A percentile compares a stretch with the other conserved stretches of the same genome.
Evolutionary conservation across 2,329 filamentous ascomycete species (phyloP).

Genomic region (Cladosporium sp.): DNA sequence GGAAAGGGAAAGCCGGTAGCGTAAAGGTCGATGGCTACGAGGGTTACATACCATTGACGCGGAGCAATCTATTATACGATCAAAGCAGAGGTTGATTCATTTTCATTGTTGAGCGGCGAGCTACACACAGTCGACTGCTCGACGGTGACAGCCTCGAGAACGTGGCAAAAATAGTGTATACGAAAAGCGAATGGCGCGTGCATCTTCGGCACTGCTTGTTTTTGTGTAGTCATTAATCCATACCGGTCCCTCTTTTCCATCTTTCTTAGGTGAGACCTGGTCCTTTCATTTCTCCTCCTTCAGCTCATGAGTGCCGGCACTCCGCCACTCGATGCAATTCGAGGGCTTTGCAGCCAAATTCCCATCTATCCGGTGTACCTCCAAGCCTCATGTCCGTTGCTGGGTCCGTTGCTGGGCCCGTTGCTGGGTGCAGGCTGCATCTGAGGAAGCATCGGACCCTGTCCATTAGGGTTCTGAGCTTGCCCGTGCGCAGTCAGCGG

Average conservation of each 20-base stretch:
- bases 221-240: constrained; percentile 6
- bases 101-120: neutral
- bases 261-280: neutral
- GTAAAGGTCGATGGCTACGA: neutral
- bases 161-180: neutral
- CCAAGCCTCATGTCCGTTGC: constrained; percentile 8
- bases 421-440: constrained; percentile 27
- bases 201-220: neutral
- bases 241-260: neutral
- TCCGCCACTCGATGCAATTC: neutral
- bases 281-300: neutral
- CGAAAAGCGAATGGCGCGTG: neutral
- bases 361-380: constrained; percentile 6
- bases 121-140: neutral
- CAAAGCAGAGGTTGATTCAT: neutral
- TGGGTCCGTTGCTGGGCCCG: neutral
- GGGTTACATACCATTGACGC: neutral
- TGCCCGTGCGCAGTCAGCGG: constrained; percentile 9
- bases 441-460: constrained; percentile 34
- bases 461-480: constrained; percentile 9
- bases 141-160: neutral
- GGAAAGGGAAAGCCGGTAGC: neutral
- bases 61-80: neutral
- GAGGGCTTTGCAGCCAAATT: neutral
- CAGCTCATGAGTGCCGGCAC: neutral